These are phyloP conservation scores for Colletotrichum camelliae DNA, from an alignment of 2,329 filamentous ascomycete genomes.

Conservation along the genomic window DNA sequence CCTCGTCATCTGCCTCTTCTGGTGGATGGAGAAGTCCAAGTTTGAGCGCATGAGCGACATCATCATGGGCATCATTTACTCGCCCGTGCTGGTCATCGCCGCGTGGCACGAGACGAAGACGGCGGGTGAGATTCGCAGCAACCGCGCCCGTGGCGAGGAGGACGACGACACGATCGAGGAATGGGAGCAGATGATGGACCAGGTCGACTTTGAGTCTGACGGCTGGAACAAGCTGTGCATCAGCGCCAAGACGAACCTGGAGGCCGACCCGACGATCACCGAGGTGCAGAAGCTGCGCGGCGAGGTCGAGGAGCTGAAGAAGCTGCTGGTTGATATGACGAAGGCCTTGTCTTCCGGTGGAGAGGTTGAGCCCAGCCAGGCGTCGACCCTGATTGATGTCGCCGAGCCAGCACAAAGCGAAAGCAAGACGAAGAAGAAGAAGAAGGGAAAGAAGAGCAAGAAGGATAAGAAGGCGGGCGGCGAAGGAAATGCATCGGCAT, in stretches of 20 bases:
- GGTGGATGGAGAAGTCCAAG: constrained; percentile 80
- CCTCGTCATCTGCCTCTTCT: constrained; percentile 78
- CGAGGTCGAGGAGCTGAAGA: constrained; percentile 64
- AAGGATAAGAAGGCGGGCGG: background rate
- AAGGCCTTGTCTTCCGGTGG: constrained; percentile 22
- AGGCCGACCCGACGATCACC: constrained; percentile 76
- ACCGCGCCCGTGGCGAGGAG: constrained; percentile 80
- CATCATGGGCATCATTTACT: constrained; percentile 87
- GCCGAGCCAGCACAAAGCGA: background rate
- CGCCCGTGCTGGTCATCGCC: constrained; percentile 79
- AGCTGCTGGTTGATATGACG: constrained; percentile 41
- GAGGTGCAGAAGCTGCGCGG: constrained; percentile 67
- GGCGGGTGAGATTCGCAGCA: constrained; percentile 71
- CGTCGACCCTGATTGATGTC: constrained; percentile 4
- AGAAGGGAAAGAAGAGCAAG: constrained; percentile 14
- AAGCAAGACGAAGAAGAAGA: constrained; percentile 1
- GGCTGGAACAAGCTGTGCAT: constrained; percentile 86
- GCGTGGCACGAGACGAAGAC: constrained; percentile 73
- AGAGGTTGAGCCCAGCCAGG: background rate
- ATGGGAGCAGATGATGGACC: constrained; percentile 82
- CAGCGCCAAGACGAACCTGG: constrained; percentile 79
- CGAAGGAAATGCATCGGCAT: background rate
- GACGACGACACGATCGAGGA: constrained; percentile 91
- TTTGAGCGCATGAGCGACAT: constrained; percentile 88
- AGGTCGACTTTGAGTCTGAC: constrained; percentile 81